Base-by-base conservation (phyloP, 805 yeast species). In the Schwanniomyces pseudopolymorphus region DNA sequence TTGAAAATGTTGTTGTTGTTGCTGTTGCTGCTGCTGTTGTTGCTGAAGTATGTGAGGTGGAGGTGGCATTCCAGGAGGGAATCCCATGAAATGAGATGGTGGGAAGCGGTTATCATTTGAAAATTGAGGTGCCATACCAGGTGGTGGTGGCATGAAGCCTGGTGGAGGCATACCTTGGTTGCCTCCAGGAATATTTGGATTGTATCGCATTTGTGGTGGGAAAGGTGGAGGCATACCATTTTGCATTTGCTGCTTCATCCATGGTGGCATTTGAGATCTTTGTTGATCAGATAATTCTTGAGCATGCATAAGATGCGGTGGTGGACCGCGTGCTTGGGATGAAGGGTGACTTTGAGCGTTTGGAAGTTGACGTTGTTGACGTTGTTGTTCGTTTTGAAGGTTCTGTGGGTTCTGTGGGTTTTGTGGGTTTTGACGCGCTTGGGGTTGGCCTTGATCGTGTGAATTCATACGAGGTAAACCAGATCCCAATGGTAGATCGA, bases 381-480 rank as follows among this genome's bases (percentile, higher is more conserved):
- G 52, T 40, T 61, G 60, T 44, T 66, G 72, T 44, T 53, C 62
- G n/a, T n/a, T n/a, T n/a, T n/a, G n/a, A n/a, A n/a, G n/a, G n/a
- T n/a, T n/a, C n/a, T n/a, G n/a, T n/a, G n/a, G n/a, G n/a, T n/a
- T n/a, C n/a, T n/a, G n/a, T n/a, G n/a, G n/a, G n/a, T n/a, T n/a
- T n/a, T n/a, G n/a, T n/a, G 9, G 66, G 19, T 33, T 22, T 8
- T 27, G 42, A 14, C 16, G 31, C 9, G 24, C n/a, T 36, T 21
- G 41, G 2, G 40, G 20, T 14, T 31, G 35, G 10, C 14, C 10
- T 17, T 31, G 35, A 14, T 31, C 35, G 14, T 31, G 35, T 2
- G 35, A 31, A 31, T 31, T 31, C 35, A 31, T 31, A 16, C 35
- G 35, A 14, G 35, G 35, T 16, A 31, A 31, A 14, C 13, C 35